phyloP scores from a whole-genome alignment of 345 rosid species.

The Psidium friedrichsthalianum region DNA sequence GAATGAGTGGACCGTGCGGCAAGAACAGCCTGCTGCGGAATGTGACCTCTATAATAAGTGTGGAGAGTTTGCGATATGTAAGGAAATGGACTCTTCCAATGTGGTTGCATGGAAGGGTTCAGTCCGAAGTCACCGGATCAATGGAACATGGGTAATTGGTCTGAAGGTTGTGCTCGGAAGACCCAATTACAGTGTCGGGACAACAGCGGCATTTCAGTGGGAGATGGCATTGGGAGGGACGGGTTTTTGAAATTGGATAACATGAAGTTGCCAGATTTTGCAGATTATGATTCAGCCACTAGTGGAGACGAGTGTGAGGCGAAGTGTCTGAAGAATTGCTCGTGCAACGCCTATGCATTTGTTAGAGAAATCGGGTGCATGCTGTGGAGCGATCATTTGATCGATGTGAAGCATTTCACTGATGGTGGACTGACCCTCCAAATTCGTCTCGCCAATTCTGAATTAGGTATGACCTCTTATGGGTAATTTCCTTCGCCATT shows the following conservation, averaged over 20 bases:
- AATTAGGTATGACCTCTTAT: constrained; percentile 25
- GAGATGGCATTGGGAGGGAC: constrained; percentile 4
- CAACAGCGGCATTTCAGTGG: constrained; percentile 1
- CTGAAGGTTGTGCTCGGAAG: constrained; percentile 30
- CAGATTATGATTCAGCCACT: neutral
- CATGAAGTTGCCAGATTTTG: constrained; percentile 32
- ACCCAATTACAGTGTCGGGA: constrained; percentile 13
- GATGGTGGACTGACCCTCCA: constrained; percentile 20
- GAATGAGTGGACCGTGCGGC: constrained; percentile 34
- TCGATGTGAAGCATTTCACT: constrained; percentile 38
- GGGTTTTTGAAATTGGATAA: constrained; percentile 10
- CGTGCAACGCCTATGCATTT: no score
- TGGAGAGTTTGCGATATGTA: constrained; percentile 58
- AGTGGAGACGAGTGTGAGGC: constrained; percentile 2
- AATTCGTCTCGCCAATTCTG: constrained; percentile 50
- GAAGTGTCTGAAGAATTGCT: constrained; percentile 19
- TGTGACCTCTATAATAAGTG: constrained; percentile 69
- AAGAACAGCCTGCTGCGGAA: constrained; percentile 31
- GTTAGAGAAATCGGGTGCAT: constrained; percentile 39
- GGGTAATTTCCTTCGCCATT: neutral
- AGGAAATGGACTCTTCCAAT: constrained; percentile 9
- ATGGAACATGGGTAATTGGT: constrained; percentile 20
- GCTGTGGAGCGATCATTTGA: constrained; percentile 41
- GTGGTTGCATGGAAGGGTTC: constrained; percentile 55
- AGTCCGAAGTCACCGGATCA: constrained; percentile 12